Evolutionary conservation across 768 basidiomycete species (phyloP), one percentile per base, ranked within the genome.

Genomic region (Suillus hirtellus): DNA sequence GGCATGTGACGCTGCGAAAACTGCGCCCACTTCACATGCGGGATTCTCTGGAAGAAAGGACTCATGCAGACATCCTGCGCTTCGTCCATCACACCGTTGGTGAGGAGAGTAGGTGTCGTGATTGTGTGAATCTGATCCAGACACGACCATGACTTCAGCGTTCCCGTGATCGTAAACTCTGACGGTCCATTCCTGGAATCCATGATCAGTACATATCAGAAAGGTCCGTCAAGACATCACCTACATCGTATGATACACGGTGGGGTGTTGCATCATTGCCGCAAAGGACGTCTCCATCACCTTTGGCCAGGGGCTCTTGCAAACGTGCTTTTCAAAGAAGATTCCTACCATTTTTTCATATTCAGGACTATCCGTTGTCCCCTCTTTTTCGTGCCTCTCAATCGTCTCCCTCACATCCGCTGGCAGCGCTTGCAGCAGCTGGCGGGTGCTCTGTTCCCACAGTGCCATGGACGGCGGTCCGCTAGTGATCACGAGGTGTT

Each of bases 141-240:
- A 55, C 83, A 76, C 3, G 73, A 67, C 82, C 82, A 85, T 14
- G 72, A 62, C 65, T 78, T 77, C 53, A 83, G 63, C 5, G 76
- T 68, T 0, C 77, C 77, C 14, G 77, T 77, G 12, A 76, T 72
- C 59, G 68, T 66, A 66, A 77, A 77, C 65, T 78, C 77, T 40
- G 72, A 71, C 5, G 69, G 1, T 60, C 62, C 8, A 60, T 62
- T 37, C n/a, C 54, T 62, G 40, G 34, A 44, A 61, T 37, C 3
- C 21, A 62, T 58, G 24, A 14, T n/a, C 35, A 35, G 24, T 24
- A 50, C 12, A 44, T 15, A 31, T 53, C 40, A n/a, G 8, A 43
- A 46, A 24, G 34, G 65, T 56, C 63, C 49, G 12, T 61, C 60
- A 14, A 61, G 15, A 31, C 8, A n/a, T 34, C 17, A 66, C 72